These are phyloP conservation scores for Chloroidium sp. DNA, from an alignment of 163 green algal genomes.

Conservation along the genomic window DNA sequence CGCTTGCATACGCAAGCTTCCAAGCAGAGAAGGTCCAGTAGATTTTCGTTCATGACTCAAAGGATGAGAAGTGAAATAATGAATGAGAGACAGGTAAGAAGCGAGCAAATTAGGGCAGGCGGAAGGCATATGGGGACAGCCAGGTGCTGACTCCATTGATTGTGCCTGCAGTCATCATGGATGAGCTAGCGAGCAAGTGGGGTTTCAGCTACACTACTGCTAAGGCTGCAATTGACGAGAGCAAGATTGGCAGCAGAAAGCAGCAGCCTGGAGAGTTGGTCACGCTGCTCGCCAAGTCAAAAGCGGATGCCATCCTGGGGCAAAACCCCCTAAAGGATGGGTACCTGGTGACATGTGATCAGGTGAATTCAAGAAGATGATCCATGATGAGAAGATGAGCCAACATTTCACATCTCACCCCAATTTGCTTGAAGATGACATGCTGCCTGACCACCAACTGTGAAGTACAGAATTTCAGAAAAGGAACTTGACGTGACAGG, in stretches of 20 bases:
- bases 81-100: too few species aligned
- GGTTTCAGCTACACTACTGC: conserved; percentile 46
- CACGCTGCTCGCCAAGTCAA: conserved; percentile 54
- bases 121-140: too few species aligned
- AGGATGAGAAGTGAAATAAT: too few species aligned
- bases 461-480: background rate
- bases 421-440: too few species aligned
- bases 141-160: too few species aligned
- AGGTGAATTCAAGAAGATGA: background rate
- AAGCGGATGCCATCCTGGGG: conserved; percentile 49
- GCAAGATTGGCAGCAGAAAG: conserved; percentile 43
- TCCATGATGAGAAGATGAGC: too few species aligned
- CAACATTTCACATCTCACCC: too few species aligned
- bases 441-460: background rate
- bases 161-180: conserved; percentile 21
- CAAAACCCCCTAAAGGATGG: conserved; percentile 5
- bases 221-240: conserved; percentile 74
- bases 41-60: too few species aligned
- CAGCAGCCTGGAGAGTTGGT: conserved; percentile 54
- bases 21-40: too few species aligned
- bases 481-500: too few species aligned
- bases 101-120: too few species aligned
- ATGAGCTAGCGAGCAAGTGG: conserved; percentile 26
- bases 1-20: too few species aligned
- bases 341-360: conserved; percentile 70